These are phyloP conservation scores for Salix viminalis DNA, from an alignment of 345 rosid species.

Conservation along the genomic window DNA sequence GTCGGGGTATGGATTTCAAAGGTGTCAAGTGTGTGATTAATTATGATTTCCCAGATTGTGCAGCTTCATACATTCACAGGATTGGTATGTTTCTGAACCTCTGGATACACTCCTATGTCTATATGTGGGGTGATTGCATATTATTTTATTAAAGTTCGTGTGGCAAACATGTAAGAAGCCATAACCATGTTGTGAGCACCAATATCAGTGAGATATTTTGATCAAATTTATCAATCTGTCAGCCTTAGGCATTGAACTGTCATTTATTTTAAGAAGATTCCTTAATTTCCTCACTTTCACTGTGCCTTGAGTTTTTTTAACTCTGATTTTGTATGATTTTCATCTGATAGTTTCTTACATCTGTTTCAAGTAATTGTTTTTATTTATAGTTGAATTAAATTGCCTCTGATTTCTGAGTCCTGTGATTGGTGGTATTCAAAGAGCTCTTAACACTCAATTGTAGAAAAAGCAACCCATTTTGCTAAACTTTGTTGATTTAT, in stretches of 20 bases:
- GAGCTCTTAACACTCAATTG: not conserved
- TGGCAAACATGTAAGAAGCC: not conserved
- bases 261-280: not conserved
- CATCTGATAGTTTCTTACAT: not conserved
- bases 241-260: not conserved
- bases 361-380: not conserved
- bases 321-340: not conserved
- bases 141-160: not conserved
- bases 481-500: not conserved
- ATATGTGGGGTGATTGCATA: not conserved
- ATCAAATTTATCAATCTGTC: no score
- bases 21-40: slow-evolving; percentile 89
- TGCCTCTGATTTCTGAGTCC: not conserved
- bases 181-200: not conserved
- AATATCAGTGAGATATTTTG: no score
- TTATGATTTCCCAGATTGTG: slow-evolving; percentile 89
- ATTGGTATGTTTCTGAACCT: slow-evolving; percentile 54
- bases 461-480: not conserved
- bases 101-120: not conserved
- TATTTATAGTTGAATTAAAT: not conserved
- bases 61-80: slow-evolving; percentile 87
- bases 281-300: not conserved
- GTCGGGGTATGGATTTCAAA: slow-evolving; percentile 98
- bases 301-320: not conserved
- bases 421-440: not conserved